These are phyloP conservation scores for Cryptomeria japonica DNA, from an alignment of 75 land plant species.

Conservation along the genomic window DNA sequence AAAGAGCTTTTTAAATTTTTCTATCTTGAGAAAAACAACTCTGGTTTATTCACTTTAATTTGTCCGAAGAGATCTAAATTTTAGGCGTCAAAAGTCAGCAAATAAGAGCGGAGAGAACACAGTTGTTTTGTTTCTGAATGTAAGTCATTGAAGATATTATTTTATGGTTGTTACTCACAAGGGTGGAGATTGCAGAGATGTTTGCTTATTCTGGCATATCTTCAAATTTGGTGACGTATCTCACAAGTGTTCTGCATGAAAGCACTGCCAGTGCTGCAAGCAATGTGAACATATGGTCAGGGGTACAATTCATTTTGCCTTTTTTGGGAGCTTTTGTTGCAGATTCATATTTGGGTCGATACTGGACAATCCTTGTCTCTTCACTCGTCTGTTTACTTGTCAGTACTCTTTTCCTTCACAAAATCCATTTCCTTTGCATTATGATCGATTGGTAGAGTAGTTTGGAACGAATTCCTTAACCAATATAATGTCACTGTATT, in stretches of 20 bases:
- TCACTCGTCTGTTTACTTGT: slow-evolving; percentile 40
- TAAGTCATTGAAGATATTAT: too few relatives aligned
- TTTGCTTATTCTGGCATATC: too few relatives aligned
- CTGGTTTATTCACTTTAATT: too few relatives aligned
- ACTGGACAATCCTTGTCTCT: slow-evolving; percentile 37
- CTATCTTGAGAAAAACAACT: too few relatives aligned
- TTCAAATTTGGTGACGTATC: too few relatives aligned
- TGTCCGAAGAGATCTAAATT: too few relatives aligned
- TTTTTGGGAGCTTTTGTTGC: slow-evolving; percentile 60
- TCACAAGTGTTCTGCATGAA: slow-evolving; percentile 25
- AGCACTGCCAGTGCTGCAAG: slow-evolving; percentile 46
- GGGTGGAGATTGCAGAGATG: slow-evolving; percentile 19
- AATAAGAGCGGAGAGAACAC: too few relatives aligned
- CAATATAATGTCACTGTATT: too few relatives aligned
- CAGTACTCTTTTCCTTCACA: not conserved
- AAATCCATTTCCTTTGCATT: not conserved
- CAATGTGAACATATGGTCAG: slow-evolving; percentile 52
- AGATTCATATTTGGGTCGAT: slow-evolving; percentile 55
- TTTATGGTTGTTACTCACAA: slow-evolving; percentile 10
- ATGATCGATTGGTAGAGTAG: not conserved
- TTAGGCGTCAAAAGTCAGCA: too few relatives aligned
- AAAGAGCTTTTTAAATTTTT: too few relatives aligned
- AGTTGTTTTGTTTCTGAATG: too few relatives aligned
- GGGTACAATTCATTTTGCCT: slow-evolving; percentile 33
- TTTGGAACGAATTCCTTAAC: not conserved